A percentile compares a stretch with the other conserved stretches of the same genome.
phyloP scores from a whole-genome alignment of 805 yeast genomes.

The Hanseniaspora opuntiae region DNA sequence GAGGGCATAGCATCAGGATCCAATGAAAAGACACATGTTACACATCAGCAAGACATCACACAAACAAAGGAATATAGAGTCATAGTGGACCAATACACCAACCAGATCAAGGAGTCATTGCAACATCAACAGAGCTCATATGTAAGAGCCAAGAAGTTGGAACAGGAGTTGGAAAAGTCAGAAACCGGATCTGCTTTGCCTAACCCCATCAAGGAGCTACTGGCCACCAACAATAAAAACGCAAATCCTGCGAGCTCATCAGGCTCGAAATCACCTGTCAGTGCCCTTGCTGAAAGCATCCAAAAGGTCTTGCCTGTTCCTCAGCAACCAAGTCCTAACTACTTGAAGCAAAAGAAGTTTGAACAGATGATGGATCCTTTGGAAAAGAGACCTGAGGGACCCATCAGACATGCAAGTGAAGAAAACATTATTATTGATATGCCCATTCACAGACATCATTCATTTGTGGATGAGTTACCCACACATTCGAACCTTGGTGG shows the following conservation, averaged over 20 bases:
- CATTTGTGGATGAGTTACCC: conserved; percentile 30
- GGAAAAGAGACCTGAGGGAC: conserved; percentile 15
- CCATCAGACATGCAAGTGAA: conserved; percentile 15
- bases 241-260: background rate
- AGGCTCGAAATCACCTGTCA: conserved; percentile 3
- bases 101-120: conserved; percentile 45
- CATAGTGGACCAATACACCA: conserved; percentile 47
- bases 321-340: background rate
- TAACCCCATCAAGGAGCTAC: conserved; percentile 16
- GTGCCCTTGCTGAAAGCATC: conserved; percentile 7
- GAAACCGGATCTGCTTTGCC: conserved; percentile 17
- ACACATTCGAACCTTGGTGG: conserved; percentile 14
- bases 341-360: background rate
- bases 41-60: conserved; percentile 24
- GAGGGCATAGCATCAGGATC: conserved; percentile 48
- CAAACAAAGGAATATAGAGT: conserved; percentile 34
- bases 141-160: conserved; percentile 53
- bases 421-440: conserved; percentile 47
- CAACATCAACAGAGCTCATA: conserved; percentile 71
- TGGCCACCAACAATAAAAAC: background rate
- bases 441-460: conserved; percentile 50
- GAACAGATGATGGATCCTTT: conserved; percentile 1
- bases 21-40: conserved; percentile 21
- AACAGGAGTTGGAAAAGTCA: conserved; percentile 36
- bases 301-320: conserved; percentile 7